Percentiles rank a stretch among this genome's conserved stretches.
These are phyloP conservation scores for Rosellinia necatrix DNA, from an alignment of 2,329 filamentous ascomycete genomes.

Conservation along the genomic window DNA sequence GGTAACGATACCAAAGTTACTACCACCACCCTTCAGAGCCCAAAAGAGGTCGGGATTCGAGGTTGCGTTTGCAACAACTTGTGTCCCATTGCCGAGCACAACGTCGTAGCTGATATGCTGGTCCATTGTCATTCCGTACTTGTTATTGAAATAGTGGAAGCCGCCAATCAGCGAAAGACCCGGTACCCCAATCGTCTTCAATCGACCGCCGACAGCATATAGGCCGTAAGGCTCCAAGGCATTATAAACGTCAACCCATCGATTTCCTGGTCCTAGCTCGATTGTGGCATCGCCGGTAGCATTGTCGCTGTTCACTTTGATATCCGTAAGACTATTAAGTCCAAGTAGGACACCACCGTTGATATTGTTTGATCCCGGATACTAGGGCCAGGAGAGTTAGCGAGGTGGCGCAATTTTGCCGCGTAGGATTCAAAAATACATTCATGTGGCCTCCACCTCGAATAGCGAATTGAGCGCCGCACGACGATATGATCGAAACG, in stretches of 20 bases:
- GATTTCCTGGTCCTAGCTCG: no score
- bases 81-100: conserved; percentile 34
- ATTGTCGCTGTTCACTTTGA: conserved; percentile 24
- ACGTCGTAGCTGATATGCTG: conserved; percentile 34
- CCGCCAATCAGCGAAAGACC: conserved; percentile 40
- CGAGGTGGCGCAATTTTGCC: not conserved
- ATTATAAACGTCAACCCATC: conserved; percentile 39
- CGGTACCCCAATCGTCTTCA: conserved; percentile 37
- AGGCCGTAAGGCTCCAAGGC: conserved; percentile 31
- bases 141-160: conserved; percentile 37
- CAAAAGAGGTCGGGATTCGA: conserved; percentile 34
- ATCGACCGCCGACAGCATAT: conserved; percentile 38
- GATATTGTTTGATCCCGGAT: conserved; percentile 34
- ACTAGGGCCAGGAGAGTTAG: conserved; percentile 19
- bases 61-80: conserved; percentile 30
- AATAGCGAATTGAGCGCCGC: conserved; percentile 34
- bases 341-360: conserved; percentile 34
- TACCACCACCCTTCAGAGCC: conserved; percentile 37
- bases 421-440: conserved; percentile 16
- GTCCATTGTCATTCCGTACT: conserved; percentile 36
- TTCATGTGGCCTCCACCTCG: conserved; percentile 35
- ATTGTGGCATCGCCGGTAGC: no score
- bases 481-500: conserved; percentile 5
- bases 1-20: conserved; percentile 23
- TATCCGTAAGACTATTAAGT: conserved; percentile 22